phyloP scores from a whole-genome alignment of 495 filamentous ascomycete genomes.

The Umbilicaria muhlenbergii region DNA sequence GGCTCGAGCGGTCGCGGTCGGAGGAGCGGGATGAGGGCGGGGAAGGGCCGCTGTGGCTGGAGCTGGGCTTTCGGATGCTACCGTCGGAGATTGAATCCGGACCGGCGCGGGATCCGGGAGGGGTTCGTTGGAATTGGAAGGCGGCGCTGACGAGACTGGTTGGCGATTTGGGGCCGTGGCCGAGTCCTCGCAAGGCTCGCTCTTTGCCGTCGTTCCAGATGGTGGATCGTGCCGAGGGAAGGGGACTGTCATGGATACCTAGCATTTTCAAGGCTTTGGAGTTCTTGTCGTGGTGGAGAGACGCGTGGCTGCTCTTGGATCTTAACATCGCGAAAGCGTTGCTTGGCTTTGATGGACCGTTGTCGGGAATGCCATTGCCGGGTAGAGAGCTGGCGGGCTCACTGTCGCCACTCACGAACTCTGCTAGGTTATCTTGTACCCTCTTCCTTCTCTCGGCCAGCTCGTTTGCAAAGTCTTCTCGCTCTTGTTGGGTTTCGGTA shows the following conservation, averaged over 20 bases:
- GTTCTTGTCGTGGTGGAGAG: slow-evolving; percentile 33
- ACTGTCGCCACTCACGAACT: slow-evolving; percentile 51
- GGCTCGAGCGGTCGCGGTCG: slow-evolving; percentile 44
- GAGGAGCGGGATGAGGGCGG: slow-evolving; percentile 21
- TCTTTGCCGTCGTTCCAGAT: too few relatives aligned
- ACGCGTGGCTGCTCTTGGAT: slow-evolving; percentile 48
- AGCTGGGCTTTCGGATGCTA: too few relatives aligned
- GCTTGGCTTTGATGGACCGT: slow-evolving; percentile 24
- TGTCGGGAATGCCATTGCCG: slow-evolving; percentile 29
- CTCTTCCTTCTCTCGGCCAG: slow-evolving; percentile 61
- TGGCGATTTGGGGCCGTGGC: slow-evolving; percentile 27
- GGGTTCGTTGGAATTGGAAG: neutral
- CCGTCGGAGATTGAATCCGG: too few relatives aligned
- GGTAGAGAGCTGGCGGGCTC: slow-evolving; percentile 34
- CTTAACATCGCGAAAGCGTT: slow-evolving; percentile 56
- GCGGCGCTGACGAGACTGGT: slow-evolving; percentile 16
- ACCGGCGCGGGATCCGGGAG: too few relatives aligned
- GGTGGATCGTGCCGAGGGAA: too few relatives aligned
- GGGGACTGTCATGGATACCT: slow-evolving; percentile 30
- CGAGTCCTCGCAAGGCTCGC: slow-evolving; percentile 24
- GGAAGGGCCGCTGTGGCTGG: slow-evolving; percentile 8
- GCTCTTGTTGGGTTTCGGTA: slow-evolving; percentile 46
- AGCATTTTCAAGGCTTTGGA: slow-evolving; percentile 57
- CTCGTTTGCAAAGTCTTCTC: slow-evolving; percentile 66
- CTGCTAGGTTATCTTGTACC: slow-evolving; percentile 68